Evolutionary conservation across 495 filamentous ascomycete genomes (phyloP).

Genomic region (Platismatia glauca): DNA sequence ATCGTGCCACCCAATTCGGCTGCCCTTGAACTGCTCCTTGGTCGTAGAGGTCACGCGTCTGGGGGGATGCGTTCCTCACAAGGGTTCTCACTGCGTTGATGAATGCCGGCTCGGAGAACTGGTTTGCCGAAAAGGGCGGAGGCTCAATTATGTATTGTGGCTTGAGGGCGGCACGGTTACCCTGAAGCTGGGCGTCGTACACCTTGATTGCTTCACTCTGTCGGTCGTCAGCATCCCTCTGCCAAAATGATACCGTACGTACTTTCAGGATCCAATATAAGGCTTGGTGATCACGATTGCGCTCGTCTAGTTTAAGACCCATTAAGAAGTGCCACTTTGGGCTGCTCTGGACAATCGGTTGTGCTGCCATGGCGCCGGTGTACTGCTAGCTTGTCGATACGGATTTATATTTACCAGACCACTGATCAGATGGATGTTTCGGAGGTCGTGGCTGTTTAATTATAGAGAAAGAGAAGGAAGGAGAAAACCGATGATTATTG

Average conservation of each 20-base stretch:
- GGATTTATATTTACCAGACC: neutral
- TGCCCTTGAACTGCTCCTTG: constrained; percentile 34
- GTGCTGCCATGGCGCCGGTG: neutral
- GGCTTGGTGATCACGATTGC: constrained; percentile 8
- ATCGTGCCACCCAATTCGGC: constrained; percentile 49
- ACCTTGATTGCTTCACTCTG: constrained; percentile 42
- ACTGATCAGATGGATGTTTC: neutral
- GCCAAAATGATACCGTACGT: neutral
- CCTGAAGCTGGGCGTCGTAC: constrained; percentile 37
- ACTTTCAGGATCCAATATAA: constrained; percentile 15
- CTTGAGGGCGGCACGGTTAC: constrained; percentile 34
- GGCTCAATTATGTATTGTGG: constrained; percentile 30
- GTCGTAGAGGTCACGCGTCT: constrained; percentile 35
- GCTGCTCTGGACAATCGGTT: constrained; percentile 4
- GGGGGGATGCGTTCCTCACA: constrained; percentile 30
- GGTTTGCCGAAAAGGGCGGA: constrained; percentile 40
- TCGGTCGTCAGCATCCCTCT: constrained; percentile 14
- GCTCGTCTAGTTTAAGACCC: neutral
- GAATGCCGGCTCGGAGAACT: constrained; percentile 37
- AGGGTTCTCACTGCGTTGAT: constrained; percentile 27
- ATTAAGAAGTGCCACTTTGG: constrained; percentile 11
- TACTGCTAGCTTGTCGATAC: neutral
- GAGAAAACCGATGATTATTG: no score
- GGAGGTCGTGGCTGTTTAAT: neutral
- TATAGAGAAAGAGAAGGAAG: neutral